Base-by-base conservation (phyloP, 352 stramenopile genomes). In the Phytophthora tentaculata region DNA sequence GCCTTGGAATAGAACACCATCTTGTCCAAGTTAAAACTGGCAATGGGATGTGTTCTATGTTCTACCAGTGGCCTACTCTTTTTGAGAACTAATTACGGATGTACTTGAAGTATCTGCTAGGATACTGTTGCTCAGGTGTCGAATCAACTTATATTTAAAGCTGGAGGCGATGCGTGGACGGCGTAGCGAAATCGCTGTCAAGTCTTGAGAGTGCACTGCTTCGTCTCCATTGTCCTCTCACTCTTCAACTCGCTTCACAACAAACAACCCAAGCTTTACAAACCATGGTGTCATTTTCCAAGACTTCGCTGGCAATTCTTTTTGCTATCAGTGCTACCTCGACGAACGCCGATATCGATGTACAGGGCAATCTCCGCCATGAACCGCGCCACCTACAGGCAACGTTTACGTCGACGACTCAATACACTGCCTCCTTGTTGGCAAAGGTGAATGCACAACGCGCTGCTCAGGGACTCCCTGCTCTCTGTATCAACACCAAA, bases 401-500 rank as follows among this genome's bases (percentile, higher is more conserved):
- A 17, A 62, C 43, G 19, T 67, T 63, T 23, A 39, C 49, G 13
- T 51, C 19, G 14, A 48, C 64, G 13, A 63, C 24, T 16, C 51
- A 63, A 47, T 72, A 72, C 22, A 16, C 49, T 2, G 45, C 26
- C 13, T 23, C n/a, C 8, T 69, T 73, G 65, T 32, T 73, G 59
- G 35, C 43, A 13, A 35, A 32, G 2, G 76, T 85, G 26, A 89
- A 87, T 48, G 63, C 39, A 1, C 71, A 85, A 63, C 80, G 80
- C 12, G 62, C 75, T 44, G 73, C 73, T 14, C 10, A 64, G 16
- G 69, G 67, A 2, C 62, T 83, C 7, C 5, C 41, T n/a, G 37
- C 67, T 26, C 60, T 85, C 12, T 84, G 79, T 48, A 56, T 62
- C 19, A 86, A 81, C 63, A 50, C 20, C n/a, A 83, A 78, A 32